These are phyloP conservation scores for Rhizopogon rudus DNA, from an alignment of 768 basidiomycete species.

Conservation along the genomic window DNA sequence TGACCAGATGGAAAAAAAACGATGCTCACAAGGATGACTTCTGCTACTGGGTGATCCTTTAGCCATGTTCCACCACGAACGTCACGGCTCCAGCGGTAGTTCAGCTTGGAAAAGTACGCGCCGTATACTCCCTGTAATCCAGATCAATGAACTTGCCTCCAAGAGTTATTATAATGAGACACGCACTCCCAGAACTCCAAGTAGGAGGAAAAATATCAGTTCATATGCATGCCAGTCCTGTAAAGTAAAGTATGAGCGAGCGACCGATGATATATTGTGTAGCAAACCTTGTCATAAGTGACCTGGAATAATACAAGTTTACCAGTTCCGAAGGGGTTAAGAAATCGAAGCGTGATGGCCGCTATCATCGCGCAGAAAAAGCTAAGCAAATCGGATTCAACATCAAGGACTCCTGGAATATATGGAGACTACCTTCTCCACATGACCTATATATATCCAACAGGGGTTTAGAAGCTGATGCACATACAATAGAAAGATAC, in stretches of 20 bases:
- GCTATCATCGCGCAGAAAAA: slow-evolving; percentile 99
- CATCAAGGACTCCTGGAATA: not conserved
- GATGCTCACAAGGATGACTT: slow-evolving; percentile 70
- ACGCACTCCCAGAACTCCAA: slow-evolving; percentile 86
- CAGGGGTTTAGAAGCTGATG: not conserved
- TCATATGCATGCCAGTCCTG: slow-evolving; percentile 95
- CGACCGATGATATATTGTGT: not conserved
- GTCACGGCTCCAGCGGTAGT: slow-evolving; percentile 82
- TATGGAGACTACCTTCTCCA: slow-evolving; percentile 72
- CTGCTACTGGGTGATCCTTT: slow-evolving; percentile 69
- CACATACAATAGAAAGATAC: not conserved
- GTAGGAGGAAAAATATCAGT: slow-evolving; percentile 74
- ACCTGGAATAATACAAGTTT: slow-evolving; percentile 92
- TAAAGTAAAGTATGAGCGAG: not conserved
- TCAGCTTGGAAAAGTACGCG: slow-evolving; percentile 88
- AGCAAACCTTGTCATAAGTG: slow-evolving; percentile 71
- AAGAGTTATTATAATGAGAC: not conserved
- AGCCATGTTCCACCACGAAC: slow-evolving; percentile 83
- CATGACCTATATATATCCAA: slow-evolving; percentile 57
- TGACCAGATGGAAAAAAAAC: not conserved
- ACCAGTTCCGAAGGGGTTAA: slow-evolving; percentile 94
- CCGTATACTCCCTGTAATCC: slow-evolving; percentile 79
- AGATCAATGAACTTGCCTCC: slow-evolving; percentile 4
- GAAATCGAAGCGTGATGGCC: slow-evolving; percentile 86
- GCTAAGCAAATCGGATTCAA: slow-evolving; percentile 44